Base-by-base conservation (phyloP, 495 filamentous ascomycete species). In the Neurospora sp. region DNA sequence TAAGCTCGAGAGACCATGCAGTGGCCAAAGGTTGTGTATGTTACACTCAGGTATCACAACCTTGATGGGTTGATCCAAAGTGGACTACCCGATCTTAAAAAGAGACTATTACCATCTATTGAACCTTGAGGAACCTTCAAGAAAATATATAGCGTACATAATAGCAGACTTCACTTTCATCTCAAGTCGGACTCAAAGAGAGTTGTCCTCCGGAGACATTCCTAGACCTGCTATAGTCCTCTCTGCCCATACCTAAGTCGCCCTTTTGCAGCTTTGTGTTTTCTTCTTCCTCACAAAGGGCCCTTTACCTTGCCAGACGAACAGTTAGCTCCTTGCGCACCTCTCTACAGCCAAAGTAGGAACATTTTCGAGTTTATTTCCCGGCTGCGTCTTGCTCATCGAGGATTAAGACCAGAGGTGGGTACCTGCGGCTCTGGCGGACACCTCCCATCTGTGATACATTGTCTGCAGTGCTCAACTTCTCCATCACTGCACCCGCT, bases 251-350 rank as follows among this genome's bases (percentile, higher is more conserved):
- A 46, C 8, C 18, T 10, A 8, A n/a, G 7, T 9, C 16, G 42
- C 42, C 18, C 42, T 9, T 46, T 46, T n/a, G 3, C 42, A 46
- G 42, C 18, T 20, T 20, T 1, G 42, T 46, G 1, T 46, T 4
- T 10, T 46, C 8, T 16, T 9, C 18, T 46, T 46, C 42, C 42
- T 46, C 18, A 4, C 5, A 27, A 60, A 60, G 10, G 11, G 11
- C 49, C 2, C 5, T 60, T 60, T 27, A 4, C 11, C 20, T 54
- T 23, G 4, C 20, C 11, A 54, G 5, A 14, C 2, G 11, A 14
- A 23, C 0, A 12, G 5, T 14, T 0, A 14, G 0, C 49, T 27
- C 23, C 11, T 14, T 31, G 5, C 11, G 1, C 11, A 0, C 10
- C 20, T 27, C 0, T 27, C 6, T 6, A 12, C 4, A 23, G 46